Base-by-base conservation (phyloP, 2,329 filamentous ascomycete species). In the Falciphora oryzae region DNA sequence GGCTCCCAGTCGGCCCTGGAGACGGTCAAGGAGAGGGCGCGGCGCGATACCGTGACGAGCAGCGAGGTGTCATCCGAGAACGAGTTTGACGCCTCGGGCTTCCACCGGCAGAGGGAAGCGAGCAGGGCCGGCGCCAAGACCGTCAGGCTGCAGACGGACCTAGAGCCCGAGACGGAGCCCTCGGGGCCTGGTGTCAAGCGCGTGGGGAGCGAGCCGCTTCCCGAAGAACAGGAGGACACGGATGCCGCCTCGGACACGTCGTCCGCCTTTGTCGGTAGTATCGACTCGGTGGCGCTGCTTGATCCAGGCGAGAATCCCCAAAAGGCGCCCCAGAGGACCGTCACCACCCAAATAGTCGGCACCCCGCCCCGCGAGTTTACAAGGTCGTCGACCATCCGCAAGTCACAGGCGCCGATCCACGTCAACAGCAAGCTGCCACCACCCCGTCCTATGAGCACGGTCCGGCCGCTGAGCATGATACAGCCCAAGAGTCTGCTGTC, bases 41-140 rank as follows among this genome's bases (percentile, higher is more conserved):
- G 91, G 44, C 80, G 90, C 68, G 90, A 93, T 73, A 93, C 91
- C 0, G 88, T 91, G 60, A 93, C 91, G 1, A 93, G 90, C 75
- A 93, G 90, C 71, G 91, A 94, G 69, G 86, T 94, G 70, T 93
- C 90, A 0, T 93, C 90, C 0, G 91, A 94, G 67, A 93, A 92
- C 70, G 91, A 94, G 70, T 83, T 90, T 59, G 90, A 92, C 69
- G 82, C 86, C 0, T 84, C 86, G 0, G 82, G 83, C 1, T 90
- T 87, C 71, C 86, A 88, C 68, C 83, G 83, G 69, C 85, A 88
- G 66, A 80, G 85, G 61, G 85, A 89, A 66, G 85, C 84, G 2
- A 81, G 85, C 1, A 82, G 83, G 59, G 83, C 85, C 50, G 85
- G 84, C 10, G 81, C 85, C 29, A 83, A 81, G 70, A 77, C 80